These are phyloP conservation scores for Echites panduratus DNA, from an alignment of 257 asterid species.

Conservation along the genomic window DNA sequence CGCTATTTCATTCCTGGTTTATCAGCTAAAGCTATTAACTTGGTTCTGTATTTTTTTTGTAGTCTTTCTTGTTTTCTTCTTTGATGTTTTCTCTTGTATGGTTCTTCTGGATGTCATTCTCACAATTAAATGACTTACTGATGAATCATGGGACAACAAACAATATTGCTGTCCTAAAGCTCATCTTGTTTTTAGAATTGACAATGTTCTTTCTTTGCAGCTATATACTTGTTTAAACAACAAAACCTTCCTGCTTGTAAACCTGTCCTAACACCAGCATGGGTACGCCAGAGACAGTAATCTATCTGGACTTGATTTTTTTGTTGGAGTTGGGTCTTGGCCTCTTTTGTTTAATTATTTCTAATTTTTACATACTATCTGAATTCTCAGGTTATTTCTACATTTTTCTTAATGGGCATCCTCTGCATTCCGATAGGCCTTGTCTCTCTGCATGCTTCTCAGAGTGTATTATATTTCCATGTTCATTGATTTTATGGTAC, in stretches of 20 bases:
- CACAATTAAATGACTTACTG: background rate
- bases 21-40: background rate
- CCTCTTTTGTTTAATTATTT: slow-evolving; percentile 11
- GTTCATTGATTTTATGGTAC: slow-evolving; percentile 1
- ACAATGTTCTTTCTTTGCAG: slow-evolving; percentile 32
- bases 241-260: slow-evolving; percentile 79
- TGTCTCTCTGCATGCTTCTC: slow-evolving; percentile 56
- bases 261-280: slow-evolving; percentile 63
- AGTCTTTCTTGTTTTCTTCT: background rate
- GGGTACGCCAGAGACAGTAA: slow-evolving; percentile 38
- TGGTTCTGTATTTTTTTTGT: background rate
- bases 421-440: slow-evolving; percentile 63
- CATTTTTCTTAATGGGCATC: slow-evolving; percentile 52
- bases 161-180: background rate
- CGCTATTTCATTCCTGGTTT: background rate
- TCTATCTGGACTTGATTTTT: background rate
- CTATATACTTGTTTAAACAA: slow-evolving; percentile 58
- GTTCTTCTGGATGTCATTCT: background rate
- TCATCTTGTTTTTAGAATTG: slow-evolving; percentile 2
- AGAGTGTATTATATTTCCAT: slow-evolving; percentile 37
- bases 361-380: background rate
- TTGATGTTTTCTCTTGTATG: background rate
- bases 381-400: slow-evolving; percentile 49
- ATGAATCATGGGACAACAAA: background rate
- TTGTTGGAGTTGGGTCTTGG: background rate